Evolutionary conservation across 805 yeast genomes (phyloP), one percentile per base, ranked within the genome.

Genomic region (Kockiozyma suomiensis): DNA sequence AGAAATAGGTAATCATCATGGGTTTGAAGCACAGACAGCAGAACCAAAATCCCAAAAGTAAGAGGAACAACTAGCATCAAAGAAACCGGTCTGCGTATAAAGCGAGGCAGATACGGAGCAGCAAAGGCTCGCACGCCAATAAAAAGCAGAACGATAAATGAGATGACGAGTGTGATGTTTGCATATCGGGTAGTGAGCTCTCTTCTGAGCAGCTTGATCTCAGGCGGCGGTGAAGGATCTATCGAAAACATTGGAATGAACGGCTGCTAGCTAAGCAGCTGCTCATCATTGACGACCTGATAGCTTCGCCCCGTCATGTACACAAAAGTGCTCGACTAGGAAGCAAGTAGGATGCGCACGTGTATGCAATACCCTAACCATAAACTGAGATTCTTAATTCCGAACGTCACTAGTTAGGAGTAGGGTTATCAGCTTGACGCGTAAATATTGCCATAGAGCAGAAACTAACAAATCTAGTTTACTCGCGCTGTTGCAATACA

Each of bases 1-100:
- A 61, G 37, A 25, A 32, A 61, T 13, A 57, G 32, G 30, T 46
- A 61, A 45, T 61, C 65, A 49, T 53, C 47, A 25, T 54, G 57
- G 3, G 65, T 61, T 17, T 57, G 45, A 21, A 37, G 26, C 5
- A 61, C 5, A 1, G 65, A 56, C 42, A 53, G 12, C 35, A 58
- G 30, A 23, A 40, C 28, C 32, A 61, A 28, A 17, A 61, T 50
- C 3, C 38, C 45, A 3, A 37, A 40, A 19, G 56, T 17, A 2
- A 45, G 4, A 26, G 33, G 25, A 19, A 48, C 55, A 1, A 46
- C 45, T n/a, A 52, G 17, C 38, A 47, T 25, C 25, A 61, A 30
- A 19, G 62, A 56, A 21, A 61, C n/a, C 21, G 62, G 62, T 38
- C 46, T 30, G 13, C 54, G 50, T 4, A 48, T 10, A 2, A 25